Percentiles rank a stretch among this genome's conserved stretches.
These are phyloP conservation scores for Phytophthora fragariae DNA, from an alignment of 352 stramenopile genomes.

Conservation along the genomic window DNA sequence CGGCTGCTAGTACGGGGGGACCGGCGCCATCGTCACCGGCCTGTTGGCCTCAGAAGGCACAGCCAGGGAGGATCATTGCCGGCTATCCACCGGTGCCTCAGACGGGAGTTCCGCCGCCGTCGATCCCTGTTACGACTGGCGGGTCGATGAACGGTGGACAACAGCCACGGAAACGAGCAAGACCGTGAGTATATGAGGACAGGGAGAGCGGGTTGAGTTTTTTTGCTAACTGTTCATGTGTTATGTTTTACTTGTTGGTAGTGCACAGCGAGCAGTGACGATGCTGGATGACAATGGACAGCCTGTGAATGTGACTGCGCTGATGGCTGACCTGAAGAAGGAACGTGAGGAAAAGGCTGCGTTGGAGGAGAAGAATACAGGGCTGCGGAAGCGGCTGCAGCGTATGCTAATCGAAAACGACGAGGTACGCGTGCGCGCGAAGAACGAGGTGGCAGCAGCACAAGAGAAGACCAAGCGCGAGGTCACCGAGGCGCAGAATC, in stretches of 20 bases:
- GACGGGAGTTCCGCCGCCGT: slow-evolving; percentile 12
- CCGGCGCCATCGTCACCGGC: not conserved
- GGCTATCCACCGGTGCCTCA: not conserved
- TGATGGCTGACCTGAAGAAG: slow-evolving; percentile 69
- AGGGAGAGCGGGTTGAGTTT: too few relatives aligned
- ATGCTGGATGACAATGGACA: slow-evolving; percentile 36
- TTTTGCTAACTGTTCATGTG: not conserved
- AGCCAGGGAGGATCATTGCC: slow-evolving; percentile 2
- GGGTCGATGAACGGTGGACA: slow-evolving; percentile 1
- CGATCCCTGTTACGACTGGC: slow-evolving; percentile 7
- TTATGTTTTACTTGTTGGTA: slow-evolving; percentile 6
- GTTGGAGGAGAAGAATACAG: slow-evolving; percentile 74
- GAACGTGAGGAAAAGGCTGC: slow-evolving; percentile 54
- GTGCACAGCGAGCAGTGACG: slow-evolving; percentile 26
- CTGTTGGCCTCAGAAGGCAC: slow-evolving; percentile 12
- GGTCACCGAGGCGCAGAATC: slow-evolving; percentile 54
- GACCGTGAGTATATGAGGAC: slow-evolving; percentile 44
- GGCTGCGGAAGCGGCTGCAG: slow-evolving; percentile 73
- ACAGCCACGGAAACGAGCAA: slow-evolving; percentile 49
- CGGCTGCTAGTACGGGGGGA: not conserved
- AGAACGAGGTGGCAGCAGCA: slow-evolving; percentile 49
- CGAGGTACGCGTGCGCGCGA: slow-evolving; percentile 67
- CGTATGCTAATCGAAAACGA: slow-evolving; percentile 84
- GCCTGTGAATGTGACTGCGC: slow-evolving; percentile 52
- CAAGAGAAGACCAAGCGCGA: slow-evolving; percentile 64